phyloP scores from a whole-genome alignment of 129 eudicot species.

The Helichrysum umbraculigerum region DNA sequence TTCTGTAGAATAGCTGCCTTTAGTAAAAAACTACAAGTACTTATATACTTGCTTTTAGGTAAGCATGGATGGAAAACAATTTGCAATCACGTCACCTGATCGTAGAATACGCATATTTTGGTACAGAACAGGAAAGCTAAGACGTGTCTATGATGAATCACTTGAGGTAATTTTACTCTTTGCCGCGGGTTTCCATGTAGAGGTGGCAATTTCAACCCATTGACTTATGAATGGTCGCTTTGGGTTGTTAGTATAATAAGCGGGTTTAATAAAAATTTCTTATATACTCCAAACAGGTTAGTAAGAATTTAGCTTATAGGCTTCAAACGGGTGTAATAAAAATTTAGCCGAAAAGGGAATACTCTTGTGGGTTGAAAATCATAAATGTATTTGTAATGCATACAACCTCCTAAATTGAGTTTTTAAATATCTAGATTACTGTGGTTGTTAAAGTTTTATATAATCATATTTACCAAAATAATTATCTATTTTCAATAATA shows the following conservation, averaged over 20 bases:
- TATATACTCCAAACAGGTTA: neutral
- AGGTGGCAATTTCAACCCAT: neutral
- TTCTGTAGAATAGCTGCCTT: neutral
- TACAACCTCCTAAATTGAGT: neutral
- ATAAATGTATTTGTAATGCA: neutral
- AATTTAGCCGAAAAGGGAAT: neutral
- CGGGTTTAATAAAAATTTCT: neutral
- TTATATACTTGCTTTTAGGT: conserved; percentile 45
- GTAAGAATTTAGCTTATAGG: neutral
- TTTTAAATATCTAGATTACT: neutral
- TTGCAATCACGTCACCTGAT: conserved; percentile 92
- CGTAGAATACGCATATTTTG: conserved; percentile 97
- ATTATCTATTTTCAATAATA: neutral
- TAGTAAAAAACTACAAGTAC: neutral
- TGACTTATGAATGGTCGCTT: neutral
- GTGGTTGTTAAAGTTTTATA: neutral
- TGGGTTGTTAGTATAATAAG: neutral
- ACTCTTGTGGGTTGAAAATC: neutral
- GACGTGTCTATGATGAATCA: conserved; percentile 96
- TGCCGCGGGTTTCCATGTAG: neutral
- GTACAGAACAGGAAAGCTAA: conserved; percentile 83
- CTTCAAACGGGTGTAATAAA: neutral
- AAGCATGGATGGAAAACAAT: conserved; percentile 92
- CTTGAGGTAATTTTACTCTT: conserved; percentile 64
- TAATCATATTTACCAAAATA: neutral